A percentile compares a stretch with the other conserved stretches of the same genome.
These are phyloP conservation scores for Venturia pyrina DNA, from an alignment of 2,329 filamentous ascomycete genomes.

Conservation along the genomic window DNA sequence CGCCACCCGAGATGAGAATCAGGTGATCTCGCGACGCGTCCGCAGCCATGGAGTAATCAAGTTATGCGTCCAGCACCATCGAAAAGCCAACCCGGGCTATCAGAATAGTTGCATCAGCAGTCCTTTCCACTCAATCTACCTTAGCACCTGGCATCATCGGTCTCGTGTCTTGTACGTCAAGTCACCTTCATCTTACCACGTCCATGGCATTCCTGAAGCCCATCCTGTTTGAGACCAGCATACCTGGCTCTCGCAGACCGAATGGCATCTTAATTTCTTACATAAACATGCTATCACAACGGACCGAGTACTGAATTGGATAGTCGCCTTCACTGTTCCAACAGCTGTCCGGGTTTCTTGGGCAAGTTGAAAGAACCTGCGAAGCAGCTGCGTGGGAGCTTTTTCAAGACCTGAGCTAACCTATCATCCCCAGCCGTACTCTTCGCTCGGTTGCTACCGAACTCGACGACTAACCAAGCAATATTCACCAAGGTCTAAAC, in stretches of 20 bases:
- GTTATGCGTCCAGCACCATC: neutral
- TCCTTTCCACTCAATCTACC: conserved; percentile 18
- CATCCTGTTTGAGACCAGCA: neutral
- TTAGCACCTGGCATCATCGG: conserved; percentile 25
- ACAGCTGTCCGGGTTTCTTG: conserved; percentile 34
- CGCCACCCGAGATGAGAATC: neutral
- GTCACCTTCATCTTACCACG: neutral
- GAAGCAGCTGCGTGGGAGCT: too few relatives aligned
- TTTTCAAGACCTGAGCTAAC: neutral
- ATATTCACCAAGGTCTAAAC: conserved; percentile 30
- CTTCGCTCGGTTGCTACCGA: conserved; percentile 27
- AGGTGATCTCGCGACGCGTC: neutral
- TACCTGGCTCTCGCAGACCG: neutral
- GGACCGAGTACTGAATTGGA: neutral
- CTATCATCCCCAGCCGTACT: conserved; percentile 18
- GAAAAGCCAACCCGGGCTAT: neutral
- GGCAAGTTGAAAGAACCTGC: conserved; percentile 20
- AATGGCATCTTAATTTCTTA: neutral
- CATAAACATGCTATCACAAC: neutral
- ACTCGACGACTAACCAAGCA: conserved; percentile 31
- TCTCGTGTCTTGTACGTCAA: conserved; percentile 24
- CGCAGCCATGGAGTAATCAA: neutral
- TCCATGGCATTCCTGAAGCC: neutral
- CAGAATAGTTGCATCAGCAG: neutral
- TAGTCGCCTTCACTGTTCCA: conserved; percentile 32